These are phyloP conservation scores for Mycena crocata DNA, from an alignment of 768 basidiomycete species.

Conservation along the genomic window DNA sequence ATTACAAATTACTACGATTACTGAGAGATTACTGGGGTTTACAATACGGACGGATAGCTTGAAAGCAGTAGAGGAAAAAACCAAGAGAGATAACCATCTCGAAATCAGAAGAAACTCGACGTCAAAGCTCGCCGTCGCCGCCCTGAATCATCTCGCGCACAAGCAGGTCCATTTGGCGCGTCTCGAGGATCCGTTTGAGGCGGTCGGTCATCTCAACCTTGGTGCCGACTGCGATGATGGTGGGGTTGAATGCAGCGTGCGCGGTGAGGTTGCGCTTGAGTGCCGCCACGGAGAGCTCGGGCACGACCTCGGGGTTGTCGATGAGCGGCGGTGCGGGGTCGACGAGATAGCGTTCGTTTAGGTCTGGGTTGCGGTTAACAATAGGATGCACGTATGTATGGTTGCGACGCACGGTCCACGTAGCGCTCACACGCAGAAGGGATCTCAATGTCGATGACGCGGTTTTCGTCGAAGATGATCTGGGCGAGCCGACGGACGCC, in stretches of 20 bases:
- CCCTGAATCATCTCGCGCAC: conserved; percentile 58
- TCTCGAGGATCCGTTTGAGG: conserved; percentile 57
- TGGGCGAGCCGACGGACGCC: conserved; percentile 66
- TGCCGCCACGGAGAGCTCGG: conserved; percentile 56
- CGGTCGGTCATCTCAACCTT: conserved; percentile 62
- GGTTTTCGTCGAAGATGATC: conserved; percentile 48
- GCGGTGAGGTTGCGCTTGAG: conserved; percentile 69
- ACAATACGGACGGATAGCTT: too few relatives aligned
- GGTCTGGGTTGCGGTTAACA: conserved; percentile 44
- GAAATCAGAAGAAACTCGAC: too few relatives aligned
- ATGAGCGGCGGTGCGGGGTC: conserved; percentile 63
- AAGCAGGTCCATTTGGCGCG: conserved; percentile 60
- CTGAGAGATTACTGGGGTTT: too few relatives aligned
- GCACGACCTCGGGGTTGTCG: conserved; percentile 52
- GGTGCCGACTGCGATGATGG: conserved; percentile 58
- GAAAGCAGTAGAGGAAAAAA: too few relatives aligned
- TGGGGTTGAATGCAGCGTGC: conserved; percentile 61
- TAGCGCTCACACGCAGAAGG: conserved; percentile 65
- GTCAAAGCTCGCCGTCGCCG: conserved; percentile 3
- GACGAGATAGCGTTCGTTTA: conserved; percentile 61
- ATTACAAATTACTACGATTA: too few relatives aligned
- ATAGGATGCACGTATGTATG: neutral
- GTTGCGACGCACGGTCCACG: conserved; percentile 58
- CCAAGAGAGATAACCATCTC: too few relatives aligned
- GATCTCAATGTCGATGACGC: conserved; percentile 63